Base-by-base conservation (phyloP, 345 rosid species). In the Corchorus capsularis region DNA sequence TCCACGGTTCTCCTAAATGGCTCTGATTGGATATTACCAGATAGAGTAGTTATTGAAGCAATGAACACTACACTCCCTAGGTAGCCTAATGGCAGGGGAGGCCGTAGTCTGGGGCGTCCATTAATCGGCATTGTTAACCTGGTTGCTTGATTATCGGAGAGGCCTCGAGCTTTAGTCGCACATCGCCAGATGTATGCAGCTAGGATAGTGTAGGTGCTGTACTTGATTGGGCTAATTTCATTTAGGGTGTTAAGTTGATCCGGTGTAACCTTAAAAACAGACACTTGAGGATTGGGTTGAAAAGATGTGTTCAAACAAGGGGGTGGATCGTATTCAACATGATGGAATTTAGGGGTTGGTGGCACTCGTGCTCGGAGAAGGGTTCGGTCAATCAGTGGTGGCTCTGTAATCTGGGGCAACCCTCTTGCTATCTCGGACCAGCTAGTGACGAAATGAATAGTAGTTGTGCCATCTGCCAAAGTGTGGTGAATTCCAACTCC, bases 381-480 rank as follows among this genome's bases (percentile, higher is more conserved):
- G 76, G 80, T 82, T 77, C 91, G 64, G 84, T 91, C 92, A 14
- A 82, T 54, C 71, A 89, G 86, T 13, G 96, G 93, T 19, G 86
- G 86, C 66, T 76, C 76, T 16, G 83, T 67, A 34, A 88, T 69
- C 32, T 6, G 81, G 49, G 92, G 87, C 74, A 87, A 59, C 73
- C 93, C 91, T 84, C 96, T 82, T 64, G 96, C 93, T 34, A 81
- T 80, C 74, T 91, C 90, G 34, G 89, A 92, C 96, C 96, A 89
- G 49, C 91, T 83, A 71, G 86, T 89, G 57, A 91, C 89, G 69
- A 91, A 91, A 59, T 91, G 91, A 89, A 87, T 80, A 6, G 89
- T 87, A 43, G 87, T 88, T 69, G 90, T 91, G 8, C 96, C 96
- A 74, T 91, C 96, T 6, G 83, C 81, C 88, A 89, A 88, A 74